phyloP scores from a whole-genome alignment of 2,329 filamentous ascomycete species.

The Arachnomyces sp. region DNA sequence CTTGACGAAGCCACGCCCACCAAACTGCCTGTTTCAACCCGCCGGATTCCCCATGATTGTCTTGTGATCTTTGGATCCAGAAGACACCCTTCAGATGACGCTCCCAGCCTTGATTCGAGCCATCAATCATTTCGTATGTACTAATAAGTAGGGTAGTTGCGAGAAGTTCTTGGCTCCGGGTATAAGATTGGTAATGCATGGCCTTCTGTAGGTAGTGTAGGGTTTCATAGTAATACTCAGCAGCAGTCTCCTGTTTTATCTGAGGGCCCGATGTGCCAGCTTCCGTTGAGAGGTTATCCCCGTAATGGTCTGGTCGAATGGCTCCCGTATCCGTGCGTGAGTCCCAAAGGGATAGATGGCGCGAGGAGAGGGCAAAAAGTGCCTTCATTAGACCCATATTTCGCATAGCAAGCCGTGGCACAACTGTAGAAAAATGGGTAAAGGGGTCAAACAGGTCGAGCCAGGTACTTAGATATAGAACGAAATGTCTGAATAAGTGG shows the following conservation, averaged over 20 bases:
- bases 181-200: slow-evolving; percentile 51
- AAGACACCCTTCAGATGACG: slow-evolving; percentile 54
- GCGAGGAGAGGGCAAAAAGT: slow-evolving; percentile 48
- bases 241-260: slow-evolving; percentile 31
- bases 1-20: slow-evolving; percentile 61
- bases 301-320: slow-evolving; percentile 11
- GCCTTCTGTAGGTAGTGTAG: slow-evolving; percentile 54
- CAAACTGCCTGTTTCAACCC: slow-evolving; percentile 52
- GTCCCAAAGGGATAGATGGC: slow-evolving; percentile 38
- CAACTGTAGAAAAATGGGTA: slow-evolving; percentile 29
- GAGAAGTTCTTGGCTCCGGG: slow-evolving; percentile 49
- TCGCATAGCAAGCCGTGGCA: slow-evolving; percentile 37
- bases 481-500: slow-evolving; percentile 12
- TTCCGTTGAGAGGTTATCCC: too few species aligned
- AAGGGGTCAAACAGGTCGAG: slow-evolving; percentile 39
- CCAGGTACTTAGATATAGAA: slow-evolving; percentile 23
- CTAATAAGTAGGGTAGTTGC: slow-evolving; percentile 53
- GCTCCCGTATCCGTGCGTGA: slow-evolving; percentile 12
- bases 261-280: neutral
- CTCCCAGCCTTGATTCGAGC: slow-evolving; percentile 44
- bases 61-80: slow-evolving; percentile 56
- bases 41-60: slow-evolving; percentile 51
- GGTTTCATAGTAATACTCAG: slow-evolving; percentile 55
- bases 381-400: slow-evolving; percentile 52
- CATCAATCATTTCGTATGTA: slow-evolving; percentile 60